Base-by-base conservation (phyloP, 176 grass and related monocot species). In the Aegilops speltoides region DNA sequence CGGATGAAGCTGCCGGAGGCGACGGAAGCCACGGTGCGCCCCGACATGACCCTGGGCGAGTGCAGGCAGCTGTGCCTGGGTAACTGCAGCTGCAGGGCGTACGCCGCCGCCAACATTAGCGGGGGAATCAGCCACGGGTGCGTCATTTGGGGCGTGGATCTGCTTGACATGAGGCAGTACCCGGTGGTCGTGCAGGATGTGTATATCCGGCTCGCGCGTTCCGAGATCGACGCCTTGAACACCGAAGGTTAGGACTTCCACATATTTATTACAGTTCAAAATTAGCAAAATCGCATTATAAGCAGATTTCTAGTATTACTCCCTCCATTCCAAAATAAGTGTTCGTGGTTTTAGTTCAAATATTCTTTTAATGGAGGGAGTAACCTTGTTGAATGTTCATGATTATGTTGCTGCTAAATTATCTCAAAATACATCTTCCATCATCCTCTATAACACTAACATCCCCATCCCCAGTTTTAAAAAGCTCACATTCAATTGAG, bases 1-100 rank as follows among this genome's bases (percentile, higher is more conserved):
- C 66, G 64, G 71, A 82, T 93, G 79, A 93, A 93, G 86, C 85
- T 93, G 82, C 91, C 91, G 61, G 86, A 57, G 31, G 76, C 78
- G 15, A 65, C 82, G 4, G 86, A 90, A 33, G 91, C 82, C 32
- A 86, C 72, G 38, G 85, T 84, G 71, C 22, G 82, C 82, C 7
- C 32, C 17, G 54, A 68, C n/a, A n/a, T 52, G 82, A 83, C 78
- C 2, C 72, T 73, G 65, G 91, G 76, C 1, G 54, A 79, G 73
- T 93, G 91, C 78, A 48, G 63, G 20, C 72, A 85, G 54, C 57
- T 5, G 82, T 93, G 91, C 82, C 65, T 68, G n/a, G 5, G 7
- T 1, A 78, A 79, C 19, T 93, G 91, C 82, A 68, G 78, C 60
- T 93, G 91, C 82, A 41, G 52, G 19, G 85, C 91, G 38, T 93